Conservation (phyloP, 2,329 filamentous ascomycete species). For the Basipetospora chlamydospora region DNA sequence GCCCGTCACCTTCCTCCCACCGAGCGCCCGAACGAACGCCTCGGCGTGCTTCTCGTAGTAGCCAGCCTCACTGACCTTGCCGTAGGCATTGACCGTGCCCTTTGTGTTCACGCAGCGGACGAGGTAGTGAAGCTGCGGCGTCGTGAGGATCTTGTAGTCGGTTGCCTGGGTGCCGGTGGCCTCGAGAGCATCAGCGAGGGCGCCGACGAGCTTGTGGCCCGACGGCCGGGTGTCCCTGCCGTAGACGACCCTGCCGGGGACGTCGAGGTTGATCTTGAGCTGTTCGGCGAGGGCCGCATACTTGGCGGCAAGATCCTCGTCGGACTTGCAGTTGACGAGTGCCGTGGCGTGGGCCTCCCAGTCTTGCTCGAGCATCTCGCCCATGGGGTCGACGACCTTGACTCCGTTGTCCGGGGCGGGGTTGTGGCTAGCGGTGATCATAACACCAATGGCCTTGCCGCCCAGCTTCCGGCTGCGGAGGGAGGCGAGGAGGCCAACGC, state of each 20-base stretch:
- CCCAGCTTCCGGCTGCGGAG: conserved; percentile 81
- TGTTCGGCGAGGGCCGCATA: conserved; percentile 64
- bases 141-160: conserved; percentile 86
- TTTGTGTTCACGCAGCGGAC: conserved; percentile 90
- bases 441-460: conserved; percentile 85
- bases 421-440: conserved; percentile 93
- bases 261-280: conserved; percentile 58
- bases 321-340: conserved; percentile 70
- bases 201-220: conserved; percentile 66
- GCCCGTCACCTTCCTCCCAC: conserved; percentile 59
- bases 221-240: conserved; percentile 89
- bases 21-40: conserved; percentile 74
- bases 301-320: conserved; percentile 59
- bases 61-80: conserved; percentile 73
- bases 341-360: conserved; percentile 85
- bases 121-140: conserved; percentile 94
- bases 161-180: conserved; percentile 59
- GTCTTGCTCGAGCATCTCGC: conserved; percentile 91
- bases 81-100: conserved; percentile 75
- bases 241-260: conserved; percentile 69
- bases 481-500: conserved; percentile 77
- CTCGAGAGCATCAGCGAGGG: conserved; percentile 65
- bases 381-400: conserved; percentile 93
- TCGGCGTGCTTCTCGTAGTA: conserved; percentile 87
- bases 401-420: conserved; percentile 81